Percentiles rank a stretch among this genome's conserved stretches.
These are phyloP conservation scores for Cordyceps pruinosa DNA, from an alignment of 2,329 filamentous ascomycete genomes.

Conservation along the genomic window DNA sequence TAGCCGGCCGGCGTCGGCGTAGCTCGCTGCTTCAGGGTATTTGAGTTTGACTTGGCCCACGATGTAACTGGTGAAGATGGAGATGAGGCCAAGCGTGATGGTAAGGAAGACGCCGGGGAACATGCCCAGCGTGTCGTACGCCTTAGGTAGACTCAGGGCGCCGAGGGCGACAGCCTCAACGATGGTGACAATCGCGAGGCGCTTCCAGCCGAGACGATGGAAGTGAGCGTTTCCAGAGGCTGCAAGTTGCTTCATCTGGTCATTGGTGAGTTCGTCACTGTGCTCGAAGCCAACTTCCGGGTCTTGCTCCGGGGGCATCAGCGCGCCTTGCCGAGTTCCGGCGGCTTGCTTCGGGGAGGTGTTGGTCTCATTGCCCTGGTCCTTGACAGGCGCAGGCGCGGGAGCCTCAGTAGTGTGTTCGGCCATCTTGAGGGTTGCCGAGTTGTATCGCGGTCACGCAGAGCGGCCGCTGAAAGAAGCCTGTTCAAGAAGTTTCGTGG, in stretches of 20 bases:
- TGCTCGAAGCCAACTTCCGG: constrained; percentile 27
- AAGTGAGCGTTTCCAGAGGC: constrained; percentile 37
- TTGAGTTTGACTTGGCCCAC: constrained; percentile 28
- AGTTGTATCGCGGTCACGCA: not conserved
- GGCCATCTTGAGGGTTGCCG: not conserved
- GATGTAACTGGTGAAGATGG: constrained; percentile 16
- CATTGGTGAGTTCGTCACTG: constrained; percentile 21
- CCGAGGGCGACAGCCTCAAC: constrained; percentile 46
- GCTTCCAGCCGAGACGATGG: constrained; percentile 44
- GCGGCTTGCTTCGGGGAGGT: not conserved
- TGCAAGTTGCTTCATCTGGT: constrained; percentile 31
- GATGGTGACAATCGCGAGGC: constrained; percentile 41
- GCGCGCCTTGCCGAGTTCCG: not conserved
- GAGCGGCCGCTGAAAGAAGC: no score
- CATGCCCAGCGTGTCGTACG: constrained; percentile 34
- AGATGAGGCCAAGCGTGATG: constrained; percentile 14
- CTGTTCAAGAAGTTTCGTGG: not conserved
- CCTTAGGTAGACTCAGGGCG: constrained; percentile 38
- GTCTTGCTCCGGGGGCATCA: constrained; percentile 1
- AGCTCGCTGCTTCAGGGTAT: constrained; percentile 50
- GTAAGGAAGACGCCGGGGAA: constrained; percentile 24
- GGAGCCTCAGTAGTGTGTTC: not conserved
- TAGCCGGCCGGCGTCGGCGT: constrained; percentile 56
- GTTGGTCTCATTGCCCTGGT: not conserved
- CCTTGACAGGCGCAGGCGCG: not conserved